Percentiles rank a stretch among this genome's conserved stretches.
These are phyloP conservation scores for Stentor coeruleus DNA, from an alignment of 73 alveolate genomes.

Conservation along the genomic window DNA sequence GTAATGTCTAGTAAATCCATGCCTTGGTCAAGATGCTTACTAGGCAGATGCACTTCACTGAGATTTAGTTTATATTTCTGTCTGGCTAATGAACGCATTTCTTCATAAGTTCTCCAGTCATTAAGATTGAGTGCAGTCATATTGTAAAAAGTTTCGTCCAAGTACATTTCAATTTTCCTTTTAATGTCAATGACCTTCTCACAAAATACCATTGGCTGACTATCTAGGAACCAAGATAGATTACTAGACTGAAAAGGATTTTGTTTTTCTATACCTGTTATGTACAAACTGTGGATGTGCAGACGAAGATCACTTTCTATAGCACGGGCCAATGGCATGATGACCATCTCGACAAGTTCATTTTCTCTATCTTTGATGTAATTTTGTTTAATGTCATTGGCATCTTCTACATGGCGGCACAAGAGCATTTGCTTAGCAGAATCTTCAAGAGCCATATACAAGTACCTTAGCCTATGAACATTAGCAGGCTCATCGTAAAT, in stretches of 20 bases:
- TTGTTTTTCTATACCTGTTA: conserved; percentile 70
- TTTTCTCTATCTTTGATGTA: conserved; percentile 78
- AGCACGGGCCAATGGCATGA: conserved; percentile 74
- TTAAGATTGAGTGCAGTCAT: conserved; percentile 93
- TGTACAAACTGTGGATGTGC: conserved; percentile 87
- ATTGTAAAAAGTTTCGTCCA: conserved; percentile 90
- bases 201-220: conserved; percentile 78
- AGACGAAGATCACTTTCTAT: conserved; percentile 94
- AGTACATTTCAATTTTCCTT: conserved; percentile 80
- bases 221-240: conserved; percentile 71
- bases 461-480: conserved; percentile 57
- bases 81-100: conserved; percentile 92
- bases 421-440: conserved; percentile 55
- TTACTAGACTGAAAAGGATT: conserved; percentile 84
- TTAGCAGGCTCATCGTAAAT: conserved; percentile 48
- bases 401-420: conserved; percentile 67
- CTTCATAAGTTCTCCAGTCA: conserved; percentile 97
- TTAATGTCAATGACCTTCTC: conserved; percentile 82
- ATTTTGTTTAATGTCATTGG: conserved; percentile 67
- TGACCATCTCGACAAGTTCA: conserved; percentile 59
- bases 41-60: conserved; percentile 85
- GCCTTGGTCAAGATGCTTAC: conserved; percentile 91
- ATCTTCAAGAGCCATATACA: conserved; percentile 72
- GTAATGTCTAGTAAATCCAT: conserved; percentile 85
- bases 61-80: conserved; percentile 82